Base-by-base conservation (phyloP, 139 green algal species). In the Ettlia oleoabundans region DNA sequence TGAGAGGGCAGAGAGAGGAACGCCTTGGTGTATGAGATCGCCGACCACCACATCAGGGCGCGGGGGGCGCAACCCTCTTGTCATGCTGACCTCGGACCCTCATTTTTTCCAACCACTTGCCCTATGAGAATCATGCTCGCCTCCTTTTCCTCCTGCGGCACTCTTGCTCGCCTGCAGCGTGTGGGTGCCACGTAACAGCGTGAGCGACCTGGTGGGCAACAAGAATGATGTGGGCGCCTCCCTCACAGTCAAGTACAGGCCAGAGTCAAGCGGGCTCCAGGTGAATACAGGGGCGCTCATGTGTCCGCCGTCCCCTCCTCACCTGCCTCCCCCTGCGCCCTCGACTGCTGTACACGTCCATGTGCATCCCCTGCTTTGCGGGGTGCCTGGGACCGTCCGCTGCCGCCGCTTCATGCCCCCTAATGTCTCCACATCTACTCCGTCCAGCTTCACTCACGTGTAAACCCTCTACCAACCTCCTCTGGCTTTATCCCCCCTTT, bases 201-300 rank as follows among this genome's bases (percentile, higher is more conserved):
- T 83, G 35, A 28, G 35, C 2, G 81, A 86, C 38, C 32, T 89
- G 51, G 76, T 81, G 28, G 85, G 85, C 76, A 86, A 86, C 52
- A 58, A 15, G 43, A 84, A 86, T 81, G 69, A 22, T 32, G 74
- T 63, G 28, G 2, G 13, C 0, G 58, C 66, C 10, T 55, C 65
- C 2, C 24, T 74, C 2, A 81, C 82, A 2, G 42, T 82, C 62
- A 72, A 84, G 68, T 89, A 86, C 69, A 19, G 52, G 22, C 85
- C 85, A 3, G 61, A 51, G 4, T 78, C 73, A 7, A 18, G 9
- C 0, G 65, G 52, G 15, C 51, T 79, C 32, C 53, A 80, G 70
- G 70, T 77, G 43, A 0, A 42, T 22, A n/a, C n/a, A n/a, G n/a
- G n/a, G n/a, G n/a, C n/a, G n/a, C n/a, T n/a, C n/a, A n/a, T n/a